A percentile compares a stretch with the other conserved stretches of the same genome.
phyloP scores from a whole-genome alignment of 2,329 filamentous ascomycete species.

The Pseudogymnoascus verrucosus region DNA sequence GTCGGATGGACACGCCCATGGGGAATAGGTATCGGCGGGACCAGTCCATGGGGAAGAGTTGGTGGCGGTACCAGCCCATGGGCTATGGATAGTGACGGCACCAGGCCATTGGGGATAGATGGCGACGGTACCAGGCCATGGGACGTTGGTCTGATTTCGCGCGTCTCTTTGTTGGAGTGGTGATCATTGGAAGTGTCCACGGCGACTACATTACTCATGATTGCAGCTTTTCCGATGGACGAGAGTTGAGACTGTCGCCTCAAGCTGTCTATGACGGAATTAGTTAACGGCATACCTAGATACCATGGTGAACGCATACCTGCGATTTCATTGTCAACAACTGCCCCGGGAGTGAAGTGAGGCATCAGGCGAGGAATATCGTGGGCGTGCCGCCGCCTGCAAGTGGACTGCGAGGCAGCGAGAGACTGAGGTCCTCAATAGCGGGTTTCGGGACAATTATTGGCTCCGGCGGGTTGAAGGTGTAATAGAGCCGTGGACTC shows the following conservation, averaged over 20 bases:
- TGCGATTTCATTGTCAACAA: slow-evolving; percentile 2
- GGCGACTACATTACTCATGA: slow-evolving; percentile 22
- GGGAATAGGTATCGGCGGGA: slow-evolving; percentile 2
- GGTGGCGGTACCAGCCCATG: slow-evolving; percentile 9
- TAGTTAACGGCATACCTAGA: neutral
- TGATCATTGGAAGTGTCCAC: slow-evolving; percentile 24
- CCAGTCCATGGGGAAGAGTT: slow-evolving; percentile 12
- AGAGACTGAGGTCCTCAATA: slow-evolving; percentile 6
- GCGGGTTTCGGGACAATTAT: slow-evolving; percentile 4
- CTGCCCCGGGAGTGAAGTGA: neutral
- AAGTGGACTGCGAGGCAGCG: slow-evolving; percentile 3
- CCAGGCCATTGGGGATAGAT: slow-evolving; percentile 11
- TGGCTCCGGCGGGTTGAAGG: neutral
- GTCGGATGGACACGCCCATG: neutral
- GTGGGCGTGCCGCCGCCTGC: slow-evolving; percentile 6
- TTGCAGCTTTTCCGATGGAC: slow-evolving; percentile 6
- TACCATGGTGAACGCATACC: neutral
- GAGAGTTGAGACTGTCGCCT: slow-evolving; percentile 5
- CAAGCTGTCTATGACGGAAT: neutral
- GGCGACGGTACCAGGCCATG: slow-evolving; percentile 9
- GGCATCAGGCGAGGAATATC: slow-evolving; percentile 1
- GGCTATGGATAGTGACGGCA: slow-evolving; percentile 4
- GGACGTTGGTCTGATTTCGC: slow-evolving; percentile 15
- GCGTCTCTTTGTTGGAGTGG: slow-evolving; percentile 17
- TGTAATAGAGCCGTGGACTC: neutral